Evolutionary conservation across 2,329 filamentous ascomycete species (phyloP), one percentile per base, ranked within the genome.

Genomic region (Alternaria arborescens): DNA sequence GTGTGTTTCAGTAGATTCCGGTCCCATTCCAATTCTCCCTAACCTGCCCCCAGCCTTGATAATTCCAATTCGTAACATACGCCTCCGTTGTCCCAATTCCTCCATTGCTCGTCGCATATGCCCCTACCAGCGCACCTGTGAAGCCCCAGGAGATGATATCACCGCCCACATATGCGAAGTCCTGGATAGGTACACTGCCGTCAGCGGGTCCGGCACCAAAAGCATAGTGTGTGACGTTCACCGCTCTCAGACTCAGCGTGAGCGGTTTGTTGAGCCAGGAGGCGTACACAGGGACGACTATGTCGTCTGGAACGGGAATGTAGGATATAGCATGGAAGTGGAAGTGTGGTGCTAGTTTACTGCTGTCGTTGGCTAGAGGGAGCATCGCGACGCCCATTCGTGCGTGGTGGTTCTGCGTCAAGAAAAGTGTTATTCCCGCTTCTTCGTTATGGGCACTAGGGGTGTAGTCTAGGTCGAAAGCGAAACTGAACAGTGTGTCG

Each of bases 81-180:
- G 82, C 83, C 4, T 80, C 77, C 32, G 80, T 80, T 3, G 67
- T 77, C 3, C 78, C 81, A 11, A 77, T 70, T 2, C 79, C 78
- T 0, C 84, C 84, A 63, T 87, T 87, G 28, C 75, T 84, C 4
- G 85, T 87, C 41, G 81, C 82, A 68, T 86, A 87, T 1, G 82
- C 78, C 0, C 85, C 85, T 0, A 87, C 61, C 20, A 87, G 72
- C 1, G 81, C 80, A 0, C 85, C 84, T 79, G 64, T 71, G 47
- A 75, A 74, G 7, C 71, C 72, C 68, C 66, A 74, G 32, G 75
- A 73, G 16, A 79, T 68, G 38, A 75, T 67, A 8, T 65, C 65
- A 1, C 68, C 70, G 1, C 67, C 67, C 1, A 67, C 71, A 34
- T 70, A 67, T 5, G 69, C 74, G 5, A 78, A 38, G 0, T 68